A percentile compares a stretch with the other conserved stretches of the same genome.
phyloP scores from a whole-genome alignment of 805 yeast species.

The Saturnispora halmiae region DNA sequence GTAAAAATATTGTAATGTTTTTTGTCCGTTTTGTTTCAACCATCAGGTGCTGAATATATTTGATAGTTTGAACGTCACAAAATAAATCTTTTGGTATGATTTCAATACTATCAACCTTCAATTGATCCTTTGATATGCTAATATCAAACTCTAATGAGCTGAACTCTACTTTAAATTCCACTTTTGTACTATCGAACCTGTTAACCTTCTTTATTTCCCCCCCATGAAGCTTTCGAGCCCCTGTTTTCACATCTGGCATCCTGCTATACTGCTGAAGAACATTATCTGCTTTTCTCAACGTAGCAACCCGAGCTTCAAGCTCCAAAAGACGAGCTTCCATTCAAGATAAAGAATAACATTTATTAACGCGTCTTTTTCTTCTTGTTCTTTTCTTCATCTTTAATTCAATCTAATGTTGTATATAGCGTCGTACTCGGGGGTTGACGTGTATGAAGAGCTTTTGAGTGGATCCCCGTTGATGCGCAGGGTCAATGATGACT shows the following conservation, averaged over 20 bases:
- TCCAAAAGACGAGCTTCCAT: not conserved
- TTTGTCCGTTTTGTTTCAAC: not conserved
- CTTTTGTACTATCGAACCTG: not conserved
- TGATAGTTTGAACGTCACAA: not conserved
- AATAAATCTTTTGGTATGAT: not conserved
- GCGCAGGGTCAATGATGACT: conserved; percentile 85
- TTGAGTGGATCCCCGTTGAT: conserved; percentile 68
- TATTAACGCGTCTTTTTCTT: too few species aligned
- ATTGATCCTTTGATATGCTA: not conserved
- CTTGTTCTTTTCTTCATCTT: too few species aligned
- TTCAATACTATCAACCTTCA: not conserved
- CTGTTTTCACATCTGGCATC: not conserved
- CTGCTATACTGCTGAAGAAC: not conserved
- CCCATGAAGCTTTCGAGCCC: not conserved
- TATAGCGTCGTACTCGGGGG: conserved; percentile 40
- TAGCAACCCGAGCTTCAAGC: too few species aligned
- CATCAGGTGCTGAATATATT: not conserved
- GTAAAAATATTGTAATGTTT: not conserved
- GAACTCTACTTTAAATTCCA: not conserved
- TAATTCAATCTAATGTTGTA: conserved; percentile 21
- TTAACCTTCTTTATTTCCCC: not conserved
- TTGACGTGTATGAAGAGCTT: conserved; percentile 52
- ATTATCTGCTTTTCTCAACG: not conserved
- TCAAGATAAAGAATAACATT: too few species aligned
- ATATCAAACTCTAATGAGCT: not conserved